Percentiles rank a stretch among this genome's conserved stretches.
These are phyloP conservation scores for Alternaria arborescens DNA, from an alignment of 2,329 filamentous ascomycete species.

Conservation along the genomic window DNA sequence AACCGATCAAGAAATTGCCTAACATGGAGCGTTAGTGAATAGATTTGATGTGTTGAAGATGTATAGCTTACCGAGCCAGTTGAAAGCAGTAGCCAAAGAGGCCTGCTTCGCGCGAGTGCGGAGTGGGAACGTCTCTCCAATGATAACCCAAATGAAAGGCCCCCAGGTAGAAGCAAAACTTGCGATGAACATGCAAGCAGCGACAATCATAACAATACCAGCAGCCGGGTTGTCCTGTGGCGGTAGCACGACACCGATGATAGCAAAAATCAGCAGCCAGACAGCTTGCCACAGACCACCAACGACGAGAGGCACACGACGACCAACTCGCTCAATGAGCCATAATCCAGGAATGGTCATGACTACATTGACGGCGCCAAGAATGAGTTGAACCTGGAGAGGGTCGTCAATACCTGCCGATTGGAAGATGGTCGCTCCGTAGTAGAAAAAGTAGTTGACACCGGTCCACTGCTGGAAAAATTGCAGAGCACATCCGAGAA, in stretches of 20 bases:
- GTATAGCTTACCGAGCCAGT: constrained; percentile 38
- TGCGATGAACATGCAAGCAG: constrained; percentile 77
- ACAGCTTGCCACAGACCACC: constrained; percentile 73
- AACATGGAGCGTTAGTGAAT: constrained; percentile 27
- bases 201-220: constrained; percentile 75
- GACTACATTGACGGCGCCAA: constrained; percentile 70
- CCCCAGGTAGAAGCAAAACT: constrained; percentile 74
- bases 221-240: constrained; percentile 52
- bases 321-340: constrained; percentile 72
- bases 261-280: constrained; percentile 69
- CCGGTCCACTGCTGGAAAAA: constrained; percentile 48
- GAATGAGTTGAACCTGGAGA: constrained; percentile 54
- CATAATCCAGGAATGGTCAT: constrained; percentile 74
- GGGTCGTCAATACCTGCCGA: constrained; percentile 72
- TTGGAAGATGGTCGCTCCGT: constrained; percentile 72
- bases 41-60: background rate
- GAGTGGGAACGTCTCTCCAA: constrained; percentile 46
- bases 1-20: constrained; percentile 52
- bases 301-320: constrained; percentile 71
- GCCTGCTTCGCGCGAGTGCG: constrained; percentile 47
- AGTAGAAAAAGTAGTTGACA: constrained; percentile 66
- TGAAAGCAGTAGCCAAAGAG: constrained; percentile 44
- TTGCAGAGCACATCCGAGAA: constrained; percentile 40
- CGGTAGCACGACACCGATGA: constrained; percentile 52
- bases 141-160: constrained; percentile 63